Conservation (phyloP, 1,139 yeast genomes). For the Geotrichum cucujoidarum region DNA sequence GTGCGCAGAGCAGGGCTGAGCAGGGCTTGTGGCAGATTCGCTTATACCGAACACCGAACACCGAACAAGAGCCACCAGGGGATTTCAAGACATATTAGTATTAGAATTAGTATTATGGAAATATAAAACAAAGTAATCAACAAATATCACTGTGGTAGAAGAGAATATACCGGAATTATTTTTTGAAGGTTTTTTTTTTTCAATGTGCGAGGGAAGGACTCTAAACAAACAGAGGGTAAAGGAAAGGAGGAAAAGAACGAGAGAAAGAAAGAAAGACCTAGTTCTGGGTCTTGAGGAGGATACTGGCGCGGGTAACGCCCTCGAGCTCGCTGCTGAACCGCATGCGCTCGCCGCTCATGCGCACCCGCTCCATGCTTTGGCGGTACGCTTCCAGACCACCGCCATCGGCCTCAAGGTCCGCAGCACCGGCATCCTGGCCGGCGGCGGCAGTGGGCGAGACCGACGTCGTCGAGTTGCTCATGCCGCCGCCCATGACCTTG, state of each 20-base stretch:
- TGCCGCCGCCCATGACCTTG: slow-evolving; percentile 4
- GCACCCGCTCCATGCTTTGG: slow-evolving; percentile 5
- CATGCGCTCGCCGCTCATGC: slow-evolving; percentile 10
- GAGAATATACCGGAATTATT: too few relatives aligned
- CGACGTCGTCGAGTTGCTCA: slow-evolving; percentile 4
- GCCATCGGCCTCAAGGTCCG: background rate
- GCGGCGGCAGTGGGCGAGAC: background rate
- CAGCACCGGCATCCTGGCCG: background rate
- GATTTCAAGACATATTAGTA: background rate
- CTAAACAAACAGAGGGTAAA: background rate
- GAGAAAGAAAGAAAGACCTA: background rate
- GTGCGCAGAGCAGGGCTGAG: background rate
- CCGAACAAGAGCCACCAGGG: background rate
- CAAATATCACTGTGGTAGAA: background rate
- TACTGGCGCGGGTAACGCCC: slow-evolving; percentile 15
- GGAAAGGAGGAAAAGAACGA: background rate
- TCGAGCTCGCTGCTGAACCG: slow-evolving; percentile 14
- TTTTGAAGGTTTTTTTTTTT: too few relatives aligned
- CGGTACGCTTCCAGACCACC: background rate
- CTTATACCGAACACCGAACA: background rate
- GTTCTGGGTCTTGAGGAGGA: slow-evolving; percentile 8
- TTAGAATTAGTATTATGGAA: background rate
- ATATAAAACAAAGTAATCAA: background rate
- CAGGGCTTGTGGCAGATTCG: background rate
- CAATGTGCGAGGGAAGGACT: too few relatives aligned